These are phyloP conservation scores for Talaromyces proteolyticus DNA, from an alignment of 495 filamentous ascomycete species.

Conservation along the genomic window DNA sequence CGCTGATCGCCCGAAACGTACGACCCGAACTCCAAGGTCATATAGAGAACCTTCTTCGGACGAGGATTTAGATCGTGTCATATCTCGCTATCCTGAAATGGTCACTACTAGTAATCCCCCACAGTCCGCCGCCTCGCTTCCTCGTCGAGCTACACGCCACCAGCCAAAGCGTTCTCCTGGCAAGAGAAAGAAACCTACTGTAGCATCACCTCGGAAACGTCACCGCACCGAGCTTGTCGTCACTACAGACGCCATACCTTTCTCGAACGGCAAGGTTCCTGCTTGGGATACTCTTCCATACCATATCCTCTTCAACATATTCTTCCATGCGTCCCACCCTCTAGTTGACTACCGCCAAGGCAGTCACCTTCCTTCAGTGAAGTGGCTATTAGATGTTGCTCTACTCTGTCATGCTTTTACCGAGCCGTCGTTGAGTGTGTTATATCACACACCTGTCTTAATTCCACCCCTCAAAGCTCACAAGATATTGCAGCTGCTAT, in stretches of 20 bases:
- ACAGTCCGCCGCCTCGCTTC: not conserved
- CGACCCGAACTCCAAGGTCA: slow-evolving; percentile 21
- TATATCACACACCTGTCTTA: slow-evolving; percentile 66
- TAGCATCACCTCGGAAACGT: slow-evolving; percentile 22
- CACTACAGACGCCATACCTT: slow-evolving; percentile 3
- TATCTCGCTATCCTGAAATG: slow-evolving; percentile 4
- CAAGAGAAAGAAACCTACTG: slow-evolving; percentile 15
- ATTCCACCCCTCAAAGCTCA: slow-evolving; percentile 43
- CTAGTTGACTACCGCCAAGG: slow-evolving; percentile 42
- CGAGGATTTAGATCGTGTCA: slow-evolving; percentile 14
- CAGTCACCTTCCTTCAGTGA: slow-evolving; percentile 33
- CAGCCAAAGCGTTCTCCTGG: slow-evolving; percentile 11
- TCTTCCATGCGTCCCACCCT: slow-evolving; percentile 58
- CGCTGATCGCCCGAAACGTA: slow-evolving; percentile 29
- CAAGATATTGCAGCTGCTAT: slow-evolving; percentile 42
- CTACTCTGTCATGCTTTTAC: slow-evolving; percentile 58
- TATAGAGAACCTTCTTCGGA: slow-evolving; percentile 44
- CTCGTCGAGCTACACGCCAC: slow-evolving; percentile 6
- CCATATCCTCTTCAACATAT: slow-evolving; percentile 62
- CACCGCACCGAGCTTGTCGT: slow-evolving; percentile 14
- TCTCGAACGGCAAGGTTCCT: slow-evolving; percentile 45
- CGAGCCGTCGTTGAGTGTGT: slow-evolving; percentile 67
- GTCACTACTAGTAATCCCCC: slow-evolving; percentile 2
- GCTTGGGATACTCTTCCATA: slow-evolving; percentile 70
- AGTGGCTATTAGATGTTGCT: slow-evolving; percentile 57